phyloP scores from a whole-genome alignment of 495 filamentous ascomycete genomes.

The Chaetomium fimeti region DNA sequence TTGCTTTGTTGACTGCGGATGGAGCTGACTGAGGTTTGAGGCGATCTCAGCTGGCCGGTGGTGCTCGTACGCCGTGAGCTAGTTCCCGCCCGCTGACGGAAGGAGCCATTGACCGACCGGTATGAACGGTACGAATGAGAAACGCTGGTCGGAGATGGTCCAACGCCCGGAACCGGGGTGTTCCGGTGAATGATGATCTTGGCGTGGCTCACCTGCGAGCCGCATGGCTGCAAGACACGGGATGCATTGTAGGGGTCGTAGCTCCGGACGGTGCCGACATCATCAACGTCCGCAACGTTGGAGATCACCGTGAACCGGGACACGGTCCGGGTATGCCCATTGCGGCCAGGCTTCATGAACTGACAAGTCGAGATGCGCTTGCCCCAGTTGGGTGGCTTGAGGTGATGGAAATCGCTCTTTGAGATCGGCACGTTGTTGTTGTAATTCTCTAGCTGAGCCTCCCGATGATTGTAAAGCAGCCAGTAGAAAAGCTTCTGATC shows the following conservation, averaged over 20 bases:
- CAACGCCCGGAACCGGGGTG: constrained; percentile 22
- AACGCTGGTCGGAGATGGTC: constrained; percentile 16
- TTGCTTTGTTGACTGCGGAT: constrained; percentile 55
- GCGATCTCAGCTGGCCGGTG: constrained; percentile 32
- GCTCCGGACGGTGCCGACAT: constrained; percentile 48
- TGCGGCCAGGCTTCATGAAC: constrained; percentile 44
- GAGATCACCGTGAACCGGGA: constrained; percentile 74
- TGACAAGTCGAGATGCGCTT: constrained; percentile 52
- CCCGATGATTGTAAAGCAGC: constrained; percentile 72
- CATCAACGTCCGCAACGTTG: constrained; percentile 45
- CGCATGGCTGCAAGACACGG: constrained; percentile 43
- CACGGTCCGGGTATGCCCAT: constrained; percentile 51
- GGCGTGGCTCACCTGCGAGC: constrained; percentile 44
- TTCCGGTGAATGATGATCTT: constrained; percentile 68
- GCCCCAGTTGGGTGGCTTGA: constrained; percentile 53
- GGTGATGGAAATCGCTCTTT: constrained; percentile 83
- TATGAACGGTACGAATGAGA: constrained; percentile 33
- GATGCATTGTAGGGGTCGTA: constrained; percentile 86
- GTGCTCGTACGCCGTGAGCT: constrained; percentile 29
- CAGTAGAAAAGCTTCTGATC: constrained; percentile 91
- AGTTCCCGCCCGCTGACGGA: constrained; percentile 19
- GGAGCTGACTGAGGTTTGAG: constrained; percentile 57
- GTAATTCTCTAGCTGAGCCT: constrained; percentile 83
- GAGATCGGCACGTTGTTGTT: constrained; percentile 71
- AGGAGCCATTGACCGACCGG: constrained; percentile 27